Evolutionary conservation across 2,329 filamentous ascomycete species (phyloP).

Genomic region (Diaporthe nobilis): DNA sequence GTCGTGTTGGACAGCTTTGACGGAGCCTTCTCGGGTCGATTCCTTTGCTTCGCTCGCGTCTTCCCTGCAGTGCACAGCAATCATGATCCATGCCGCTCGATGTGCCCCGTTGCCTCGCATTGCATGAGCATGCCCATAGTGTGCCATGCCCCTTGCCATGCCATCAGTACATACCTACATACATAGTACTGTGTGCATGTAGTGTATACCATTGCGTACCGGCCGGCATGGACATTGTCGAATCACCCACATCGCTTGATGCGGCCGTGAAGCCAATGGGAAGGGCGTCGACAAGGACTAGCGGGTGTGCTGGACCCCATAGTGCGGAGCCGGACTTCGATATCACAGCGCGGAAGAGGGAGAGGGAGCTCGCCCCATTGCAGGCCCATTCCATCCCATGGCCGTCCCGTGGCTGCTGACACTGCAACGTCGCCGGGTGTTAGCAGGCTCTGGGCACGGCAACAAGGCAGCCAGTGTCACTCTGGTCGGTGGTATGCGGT

Average conservation of each 20-base stretch:
- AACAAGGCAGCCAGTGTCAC: constrained; percentile 47
- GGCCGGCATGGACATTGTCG: constrained; percentile 37
- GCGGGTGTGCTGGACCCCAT: constrained; percentile 16
- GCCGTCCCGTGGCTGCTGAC: constrained; percentile 28
- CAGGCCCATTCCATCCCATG: neutral
- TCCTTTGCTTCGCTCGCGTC: constrained; percentile 44
- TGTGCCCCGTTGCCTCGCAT: constrained; percentile 37
- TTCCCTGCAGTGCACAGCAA: constrained; percentile 34
- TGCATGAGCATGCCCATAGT: constrained; percentile 37
- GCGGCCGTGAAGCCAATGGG: constrained; percentile 47
- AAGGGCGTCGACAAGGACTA: constrained; percentile 32
- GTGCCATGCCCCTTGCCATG: constrained; percentile 6
- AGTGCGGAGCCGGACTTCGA: constrained; percentile 44
- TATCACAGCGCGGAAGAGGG: constrained; percentile 44
- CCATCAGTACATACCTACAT: neutral
- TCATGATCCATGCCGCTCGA: constrained; percentile 38
- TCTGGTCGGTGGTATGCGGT: constrained; percentile 41
- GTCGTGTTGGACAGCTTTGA: constrained; percentile 35
- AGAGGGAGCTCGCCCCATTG: constrained; percentile 2
- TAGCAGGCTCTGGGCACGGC: constrained; percentile 8
- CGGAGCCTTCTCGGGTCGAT: constrained; percentile 43
- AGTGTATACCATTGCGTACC: constrained; percentile 8
- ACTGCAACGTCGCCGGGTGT: constrained; percentile 28
- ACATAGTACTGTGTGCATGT: neutral
- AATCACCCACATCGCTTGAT: constrained; percentile 42